Evolutionary conservation across 306 rosid genomes (phyloP).

Genomic region (Quercus rubra): DNA sequence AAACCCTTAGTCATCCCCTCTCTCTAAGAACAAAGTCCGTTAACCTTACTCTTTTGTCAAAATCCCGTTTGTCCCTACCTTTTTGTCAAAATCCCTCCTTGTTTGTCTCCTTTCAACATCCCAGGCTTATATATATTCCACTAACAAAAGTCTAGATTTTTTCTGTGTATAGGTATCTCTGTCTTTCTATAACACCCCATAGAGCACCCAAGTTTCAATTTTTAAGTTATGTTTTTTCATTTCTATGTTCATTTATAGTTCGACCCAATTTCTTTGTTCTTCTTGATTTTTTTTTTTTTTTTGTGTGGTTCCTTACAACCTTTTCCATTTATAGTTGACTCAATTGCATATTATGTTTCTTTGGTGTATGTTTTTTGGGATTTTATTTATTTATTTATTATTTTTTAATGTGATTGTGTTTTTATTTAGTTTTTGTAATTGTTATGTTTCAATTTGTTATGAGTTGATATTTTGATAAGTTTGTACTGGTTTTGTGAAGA

Average conservation of each 20-base stretch:
- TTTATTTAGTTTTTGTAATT: slow-evolving; percentile 1
- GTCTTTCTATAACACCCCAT: slow-evolving; percentile 19
- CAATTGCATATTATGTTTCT: neutral
- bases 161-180: neutral
- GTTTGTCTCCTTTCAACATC: slow-evolving; percentile 35
- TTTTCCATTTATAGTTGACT: neutral
- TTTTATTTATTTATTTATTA: too few relatives aligned
- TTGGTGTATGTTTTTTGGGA: too few relatives aligned
- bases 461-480: neutral
- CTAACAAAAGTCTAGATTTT: too few relatives aligned
- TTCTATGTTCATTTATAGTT: too few relatives aligned
- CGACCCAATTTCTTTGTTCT: too few relatives aligned
- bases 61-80: slow-evolving; percentile 16
- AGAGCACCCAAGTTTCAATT: too few relatives aligned
- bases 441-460: slow-evolving; percentile 10
- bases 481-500: slow-evolving; percentile 23
- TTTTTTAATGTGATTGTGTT: neutral
- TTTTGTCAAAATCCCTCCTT: neutral
- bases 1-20: too few relatives aligned
- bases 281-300: too few relatives aligned
- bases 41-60: too few relatives aligned
- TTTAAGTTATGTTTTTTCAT: too few relatives aligned
- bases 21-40: too few relatives aligned
- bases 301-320: too few relatives aligned
- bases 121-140: slow-evolving; percentile 16